These are phyloP conservation scores for Ophiocordyceps camponoti-saundersi DNA, from an alignment of 2,329 filamentous ascomycete species.

Conservation along the genomic window DNA sequence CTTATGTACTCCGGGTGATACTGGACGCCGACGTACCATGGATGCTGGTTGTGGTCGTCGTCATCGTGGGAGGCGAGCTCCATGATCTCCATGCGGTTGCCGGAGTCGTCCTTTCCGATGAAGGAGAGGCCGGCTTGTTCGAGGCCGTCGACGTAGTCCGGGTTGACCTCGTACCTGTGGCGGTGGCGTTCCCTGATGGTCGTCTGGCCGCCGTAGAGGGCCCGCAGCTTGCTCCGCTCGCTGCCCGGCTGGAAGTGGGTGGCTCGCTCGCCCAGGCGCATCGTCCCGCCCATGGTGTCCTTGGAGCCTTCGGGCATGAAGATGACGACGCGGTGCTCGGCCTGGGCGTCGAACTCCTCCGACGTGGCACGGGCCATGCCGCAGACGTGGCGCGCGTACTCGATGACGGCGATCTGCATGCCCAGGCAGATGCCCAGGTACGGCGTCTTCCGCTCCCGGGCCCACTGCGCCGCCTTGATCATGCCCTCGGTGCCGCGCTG, in stretches of 20 bases:
- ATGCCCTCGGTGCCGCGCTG: conserved; percentile 74
- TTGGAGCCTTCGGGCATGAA: conserved; percentile 68
- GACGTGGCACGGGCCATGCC: conserved; percentile 38
- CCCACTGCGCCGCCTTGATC: conserved; percentile 76
- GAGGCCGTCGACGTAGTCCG: conserved; percentile 52
- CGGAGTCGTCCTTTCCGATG: conserved; percentile 63
- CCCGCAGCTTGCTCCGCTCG: conserved; percentile 64
- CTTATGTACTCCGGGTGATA: conserved; percentile 79
- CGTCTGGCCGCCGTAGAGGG: conserved; percentile 47
- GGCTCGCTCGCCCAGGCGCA: conserved; percentile 63
- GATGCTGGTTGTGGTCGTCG: conserved; percentile 50
- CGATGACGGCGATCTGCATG: conserved; percentile 85
- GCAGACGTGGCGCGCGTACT: conserved; percentile 65
- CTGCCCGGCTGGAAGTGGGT: conserved; percentile 59
- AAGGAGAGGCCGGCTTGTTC: conserved; percentile 55
- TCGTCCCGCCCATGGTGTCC: conserved; percentile 59
- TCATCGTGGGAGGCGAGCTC: conserved; percentile 52
- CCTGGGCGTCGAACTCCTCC: conserved; percentile 36
- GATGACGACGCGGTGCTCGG: conserved; percentile 58
- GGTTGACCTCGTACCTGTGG: conserved; percentile 85
- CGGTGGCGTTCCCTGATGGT: conserved; percentile 60
- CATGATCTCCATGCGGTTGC: conserved; percentile 66
- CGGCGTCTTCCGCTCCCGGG: conserved; percentile 62
- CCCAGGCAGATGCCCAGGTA: conserved; percentile 85
- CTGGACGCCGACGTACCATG: conserved; percentile 70